phyloP scores from a whole-genome alignment of 2,329 filamentous ascomycete genomes.

The Saccharata proteae region DNA sequence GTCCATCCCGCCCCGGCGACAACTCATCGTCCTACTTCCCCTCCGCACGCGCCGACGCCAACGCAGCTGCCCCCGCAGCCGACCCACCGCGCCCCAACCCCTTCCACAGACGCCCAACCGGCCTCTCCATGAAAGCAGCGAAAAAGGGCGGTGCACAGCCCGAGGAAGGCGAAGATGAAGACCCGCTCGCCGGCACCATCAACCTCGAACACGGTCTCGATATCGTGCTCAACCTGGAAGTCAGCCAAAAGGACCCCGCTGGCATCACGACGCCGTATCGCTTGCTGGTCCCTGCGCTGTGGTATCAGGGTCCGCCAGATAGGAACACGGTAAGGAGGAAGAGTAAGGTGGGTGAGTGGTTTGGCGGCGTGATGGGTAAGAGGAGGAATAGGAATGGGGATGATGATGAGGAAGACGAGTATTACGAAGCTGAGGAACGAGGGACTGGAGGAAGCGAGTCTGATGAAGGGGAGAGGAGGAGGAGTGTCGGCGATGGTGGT shows the following conservation, averaged over 20 bases:
- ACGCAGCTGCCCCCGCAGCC: constrained; percentile 11
- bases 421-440: too few relatives aligned
- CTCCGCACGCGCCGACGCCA: constrained; percentile 17
- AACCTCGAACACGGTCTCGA: constrained; percentile 77
- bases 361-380: too few relatives aligned
- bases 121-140: constrained; percentile 28
- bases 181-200: constrained; percentile 31
- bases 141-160: constrained; percentile 15
- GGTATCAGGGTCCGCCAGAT: constrained; percentile 27
- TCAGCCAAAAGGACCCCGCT: constrained; percentile 71
- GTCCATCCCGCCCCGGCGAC: constrained; percentile 4
- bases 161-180: constrained; percentile 8
- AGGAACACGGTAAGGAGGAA: constrained; percentile 12
- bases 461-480: too few relatives aligned
- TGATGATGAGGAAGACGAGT: too few relatives aligned
- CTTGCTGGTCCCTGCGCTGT: constrained; percentile 68
- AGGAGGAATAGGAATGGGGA: too few relatives aligned
- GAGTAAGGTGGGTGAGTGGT: too few relatives aligned
- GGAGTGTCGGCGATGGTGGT: too few relatives aligned
- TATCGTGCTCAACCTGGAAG: constrained; percentile 79
- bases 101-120: constrained; percentile 34
- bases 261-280: constrained; percentile 84
- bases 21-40: background rate
- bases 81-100: constrained; percentile 20
- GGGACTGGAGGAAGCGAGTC: too few relatives aligned